phyloP scores from a whole-genome alignment of 768 basidiomycete genomes.

The Cyathus striatus region DNA sequence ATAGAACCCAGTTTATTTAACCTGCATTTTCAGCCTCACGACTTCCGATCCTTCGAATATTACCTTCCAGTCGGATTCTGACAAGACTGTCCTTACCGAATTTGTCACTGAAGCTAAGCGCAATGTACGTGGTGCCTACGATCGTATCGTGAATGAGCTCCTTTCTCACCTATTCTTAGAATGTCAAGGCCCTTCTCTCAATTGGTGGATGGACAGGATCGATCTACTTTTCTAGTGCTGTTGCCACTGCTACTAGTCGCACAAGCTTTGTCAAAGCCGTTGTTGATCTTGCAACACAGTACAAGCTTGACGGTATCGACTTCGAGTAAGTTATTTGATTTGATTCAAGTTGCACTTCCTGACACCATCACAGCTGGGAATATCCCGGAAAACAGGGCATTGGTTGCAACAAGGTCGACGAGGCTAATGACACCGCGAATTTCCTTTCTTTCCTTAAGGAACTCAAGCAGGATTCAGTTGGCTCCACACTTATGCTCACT shows the following conservation, averaged over 20 bases:
- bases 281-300: constrained; percentile 35
- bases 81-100: constrained; percentile 33
- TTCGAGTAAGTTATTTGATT: constrained; percentile 29
- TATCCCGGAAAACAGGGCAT: constrained; percentile 66
- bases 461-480: constrained; percentile 50
- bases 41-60: constrained; percentile 20
- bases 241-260: constrained; percentile 49
- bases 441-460: constrained; percentile 71
- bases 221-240: constrained; percentile 50
- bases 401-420: constrained; percentile 55
- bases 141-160: background rate
- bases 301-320: constrained; percentile 54
- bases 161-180: constrained; percentile 24
- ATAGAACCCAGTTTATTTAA: background rate
- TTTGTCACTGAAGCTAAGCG: constrained; percentile 46
- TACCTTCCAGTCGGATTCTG: constrained; percentile 32
- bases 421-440: constrained; percentile 65
- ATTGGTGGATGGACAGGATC: constrained; percentile 71
- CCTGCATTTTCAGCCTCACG: constrained; percentile 16
- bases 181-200: constrained; percentile 50
- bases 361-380: constrained; percentile 54
- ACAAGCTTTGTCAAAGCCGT: constrained; percentile 54
- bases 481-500: constrained; percentile 48
- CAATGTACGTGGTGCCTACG: constrained; percentile 22
- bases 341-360: background rate